phyloP scores from a whole-genome alignment of 495 filamentous ascomycete genomes.

The Baudoinia panamericana region DNA sequence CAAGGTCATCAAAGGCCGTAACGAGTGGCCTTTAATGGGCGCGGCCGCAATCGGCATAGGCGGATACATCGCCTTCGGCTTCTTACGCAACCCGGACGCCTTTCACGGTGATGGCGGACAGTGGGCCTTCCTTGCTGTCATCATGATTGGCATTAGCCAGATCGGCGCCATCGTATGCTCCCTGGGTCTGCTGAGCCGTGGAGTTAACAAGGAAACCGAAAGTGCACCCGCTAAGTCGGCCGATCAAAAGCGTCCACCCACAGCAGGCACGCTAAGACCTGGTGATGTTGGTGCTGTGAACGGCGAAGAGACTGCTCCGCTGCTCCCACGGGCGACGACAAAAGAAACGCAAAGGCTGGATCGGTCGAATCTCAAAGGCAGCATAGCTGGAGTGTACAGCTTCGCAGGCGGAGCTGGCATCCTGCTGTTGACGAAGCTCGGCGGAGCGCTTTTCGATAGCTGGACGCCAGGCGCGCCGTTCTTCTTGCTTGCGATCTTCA shows the following conservation, averaged over 20 bases:
- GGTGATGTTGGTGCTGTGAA: not conserved
- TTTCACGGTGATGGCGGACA: slow-evolving; percentile 47
- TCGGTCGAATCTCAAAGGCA: slow-evolving; percentile 61
- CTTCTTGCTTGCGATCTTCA: slow-evolving; percentile 83
- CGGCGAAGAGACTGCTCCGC: slow-evolving; percentile 16
- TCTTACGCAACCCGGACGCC: slow-evolving; percentile 55
- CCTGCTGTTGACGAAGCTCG: slow-evolving; percentile 77
- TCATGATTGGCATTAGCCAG: slow-evolving; percentile 73
- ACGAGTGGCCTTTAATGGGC: slow-evolving; percentile 61
- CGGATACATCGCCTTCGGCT: slow-evolving; percentile 62
- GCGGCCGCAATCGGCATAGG: slow-evolving; percentile 57
- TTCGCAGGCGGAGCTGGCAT: slow-evolving; percentile 87
- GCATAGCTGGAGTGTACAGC: slow-evolving; percentile 86
- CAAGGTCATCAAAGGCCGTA: slow-evolving; percentile 37
- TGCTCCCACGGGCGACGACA: slow-evolving; percentile 18
- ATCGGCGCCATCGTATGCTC: slow-evolving; percentile 93
- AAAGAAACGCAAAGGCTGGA: not conserved
- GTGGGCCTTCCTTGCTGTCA: slow-evolving; percentile 60
- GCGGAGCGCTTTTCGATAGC: slow-evolving; percentile 71
- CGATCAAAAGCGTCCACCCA: not conserved
- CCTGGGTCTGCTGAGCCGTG: slow-evolving; percentile 67
- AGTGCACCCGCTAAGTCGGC: not conserved
- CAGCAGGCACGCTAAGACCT: not conserved
- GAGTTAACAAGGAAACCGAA: slow-evolving; percentile 40
- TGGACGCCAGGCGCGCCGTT: slow-evolving; percentile 65